Base-by-base conservation (phyloP, 805 yeast genomes). In the Hanseniaspora nectarophila region DNA sequence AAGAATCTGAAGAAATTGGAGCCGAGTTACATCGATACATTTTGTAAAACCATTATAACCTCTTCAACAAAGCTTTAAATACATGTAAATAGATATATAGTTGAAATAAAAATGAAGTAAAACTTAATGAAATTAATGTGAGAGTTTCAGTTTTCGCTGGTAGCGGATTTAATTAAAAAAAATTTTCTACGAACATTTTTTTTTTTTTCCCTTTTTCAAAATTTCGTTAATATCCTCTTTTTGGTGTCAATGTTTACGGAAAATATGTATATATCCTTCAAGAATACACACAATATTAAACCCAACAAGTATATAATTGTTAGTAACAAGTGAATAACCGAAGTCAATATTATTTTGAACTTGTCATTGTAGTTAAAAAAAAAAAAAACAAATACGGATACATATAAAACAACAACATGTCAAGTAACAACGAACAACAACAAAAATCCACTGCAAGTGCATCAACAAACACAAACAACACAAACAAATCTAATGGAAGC, bases 401-500 rank as follows among this genome's bases (percentile, higher is more conserved):
- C 28, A 26, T 26, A 26, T 26, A 26, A 26, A 26, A 26, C 8
- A 26, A 8, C 8, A 8, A 26, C 8, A 31, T 37, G 40, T 37
- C 40, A 20, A 37, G 23, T 13, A 37, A 21, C 13, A 21, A 9
- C n/a, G 40, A 37, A 10, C 40, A 37, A 37, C 40, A 37, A 13
- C 15, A 37, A 21, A 37, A 37, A 21, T 5, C 16, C 9, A 16
- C 28, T 15, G 4, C 42, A 18, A 48, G 2, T 16, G 13, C 33
- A 4, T n/a, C 43, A 24, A 16, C 24, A n/a, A 10, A 15, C 16
- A 43, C 18, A 7, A 9, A n/a, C 29, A 18, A 18, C n/a, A 43
- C 37, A 24, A 34, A 51, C 20, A 47, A 53, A 54, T 46, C 49
- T 53, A 45, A 46, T 57, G 44, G 39, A 56, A 40, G 29, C 54